Base-by-base conservation (phyloP, 345 rosid species). In the Acer negundo region DNA sequence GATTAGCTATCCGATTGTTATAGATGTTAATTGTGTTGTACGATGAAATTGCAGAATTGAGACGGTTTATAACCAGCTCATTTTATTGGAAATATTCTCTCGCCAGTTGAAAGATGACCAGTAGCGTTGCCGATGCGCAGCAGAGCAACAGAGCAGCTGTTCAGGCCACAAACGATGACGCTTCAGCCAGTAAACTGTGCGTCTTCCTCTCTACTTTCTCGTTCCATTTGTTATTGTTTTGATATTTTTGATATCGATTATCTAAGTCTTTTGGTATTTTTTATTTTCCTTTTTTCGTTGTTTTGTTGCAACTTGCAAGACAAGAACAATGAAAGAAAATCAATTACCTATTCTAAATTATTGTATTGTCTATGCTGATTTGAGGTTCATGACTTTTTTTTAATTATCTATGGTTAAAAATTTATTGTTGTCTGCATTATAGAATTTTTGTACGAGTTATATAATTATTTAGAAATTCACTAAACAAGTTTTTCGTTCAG, bases 151-250 rank as follows among this genome's bases (percentile, higher is more conserved):
- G 82, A 83, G 92, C 89, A 16, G 98, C 97, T 2, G 97, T 96
- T 79, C 99, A 94, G 83, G 98, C 98, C 49, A 94, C 98, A 1
- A 96, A 94, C 88, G 99, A 92, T 83, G 97, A 96, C 77, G 98
- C 97, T 67, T 91, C 99, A 26, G 98, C 98, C 81, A 92, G 98
- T 78, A 94, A 94, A 85, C 83, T 91, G 98, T 94, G 64, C 59
- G 89, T 71, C 35, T 42, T 40, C 46, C 51, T 24, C 42, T 44
- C 80, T 7, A 6, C 49, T 63, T 31, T 67, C n/a, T 12, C 20
- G 56, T 40, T 23, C 44, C 22, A 13, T 38, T 28, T 9, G 40
- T 2, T 20, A 17, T 56, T 19, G 12, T 68, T 4, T 8, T 1
- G 66, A 9, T 24, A 28, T 6, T 31, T 64, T 64, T 35, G 38